A percentile compares a stretch with the other conserved stretches of the same genome.
phyloP scores from a whole-genome alignment of 306 rosid species.

The Oxytropis ochrocephala region DNA sequence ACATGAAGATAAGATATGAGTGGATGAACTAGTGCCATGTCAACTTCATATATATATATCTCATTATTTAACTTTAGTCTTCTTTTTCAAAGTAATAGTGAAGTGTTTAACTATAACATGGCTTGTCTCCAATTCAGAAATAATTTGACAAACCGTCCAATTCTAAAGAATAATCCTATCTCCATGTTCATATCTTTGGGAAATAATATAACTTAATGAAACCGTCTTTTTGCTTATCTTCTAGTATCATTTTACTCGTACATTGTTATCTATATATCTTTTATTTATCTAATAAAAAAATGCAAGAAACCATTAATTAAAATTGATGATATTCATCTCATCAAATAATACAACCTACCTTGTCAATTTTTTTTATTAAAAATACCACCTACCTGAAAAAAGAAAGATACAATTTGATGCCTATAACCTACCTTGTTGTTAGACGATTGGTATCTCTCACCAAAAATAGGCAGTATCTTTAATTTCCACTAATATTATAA shows the following conservation, averaged over 20 bases:
- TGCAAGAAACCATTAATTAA: neutral
- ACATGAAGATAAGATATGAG: conserved; percentile 27
- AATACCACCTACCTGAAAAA: neutral
- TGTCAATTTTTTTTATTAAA: too few relatives aligned
- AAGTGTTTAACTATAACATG: conserved; percentile 44
- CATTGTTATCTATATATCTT: neutral
- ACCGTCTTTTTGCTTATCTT: conserved; percentile 7
- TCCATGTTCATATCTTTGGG: neutral
- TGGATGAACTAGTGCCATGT: conserved; percentile 39
- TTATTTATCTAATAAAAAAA: neutral
- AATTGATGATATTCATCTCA: neutral
- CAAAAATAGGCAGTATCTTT: too few relatives aligned
- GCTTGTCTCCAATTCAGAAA: conserved; percentile 25
- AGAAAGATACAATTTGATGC: neutral
- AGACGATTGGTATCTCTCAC: neutral
- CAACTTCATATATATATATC: conserved; percentile 29
- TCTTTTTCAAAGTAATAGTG: conserved; percentile 14
- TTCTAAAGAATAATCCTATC: conserved; percentile 1
- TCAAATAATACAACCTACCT: neutral
- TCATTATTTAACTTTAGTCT: conserved; percentile 1
- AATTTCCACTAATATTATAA: too few relatives aligned
- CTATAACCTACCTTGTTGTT: neutral
- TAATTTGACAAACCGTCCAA: conserved; percentile 39
- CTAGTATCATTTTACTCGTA: neutral
- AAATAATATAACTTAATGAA: neutral